These are phyloP conservation scores for Hymenoscyphus fructigenus DNA, from an alignment of 2,329 filamentous ascomycete genomes.

Conservation along the genomic window DNA sequence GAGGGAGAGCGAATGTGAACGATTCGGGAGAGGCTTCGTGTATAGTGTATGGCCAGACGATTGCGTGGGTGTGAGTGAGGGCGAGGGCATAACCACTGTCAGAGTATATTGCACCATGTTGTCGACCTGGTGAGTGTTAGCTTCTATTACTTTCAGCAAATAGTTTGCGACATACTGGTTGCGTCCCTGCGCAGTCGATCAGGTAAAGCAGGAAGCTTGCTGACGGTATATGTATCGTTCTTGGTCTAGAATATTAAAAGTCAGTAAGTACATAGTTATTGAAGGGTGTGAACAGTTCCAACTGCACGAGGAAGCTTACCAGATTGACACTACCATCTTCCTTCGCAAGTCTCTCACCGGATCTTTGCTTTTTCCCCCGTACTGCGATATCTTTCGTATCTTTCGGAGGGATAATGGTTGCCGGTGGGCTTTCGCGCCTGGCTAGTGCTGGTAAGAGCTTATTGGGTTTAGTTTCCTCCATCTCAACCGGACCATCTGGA, in stretches of 20 bases:
- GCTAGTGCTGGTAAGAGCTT: conserved; percentile 42
- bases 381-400: conserved; percentile 57
- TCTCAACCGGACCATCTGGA: conserved; percentile 48
- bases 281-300: not conserved
- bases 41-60: conserved; percentile 87
- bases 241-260: conserved; percentile 57
- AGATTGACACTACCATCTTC: conserved; percentile 67
- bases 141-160: conserved; percentile 11
- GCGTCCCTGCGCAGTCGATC: conserved; percentile 69
- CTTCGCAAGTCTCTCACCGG: conserved; percentile 65
- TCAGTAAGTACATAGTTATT: not conserved
- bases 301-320: conserved; percentile 45
- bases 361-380: conserved; percentile 61
- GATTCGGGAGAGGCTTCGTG: conserved; percentile 69
- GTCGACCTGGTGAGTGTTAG: conserved; percentile 48
- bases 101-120: conserved; percentile 65
- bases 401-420: conserved; percentile 33
- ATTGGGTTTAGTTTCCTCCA: conserved; percentile 55
- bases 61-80: conserved; percentile 76
- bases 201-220: conserved; percentile 79
- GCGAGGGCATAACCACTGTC: conserved; percentile 73
- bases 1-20: conserved; percentile 76
- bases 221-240: conserved; percentile 81
- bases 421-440: conserved; percentile 35
- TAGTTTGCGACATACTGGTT: conserved; percentile 53